phyloP scores from a whole-genome alignment of 495 filamentous ascomycete species.

The Immersiella caudata region DNA sequence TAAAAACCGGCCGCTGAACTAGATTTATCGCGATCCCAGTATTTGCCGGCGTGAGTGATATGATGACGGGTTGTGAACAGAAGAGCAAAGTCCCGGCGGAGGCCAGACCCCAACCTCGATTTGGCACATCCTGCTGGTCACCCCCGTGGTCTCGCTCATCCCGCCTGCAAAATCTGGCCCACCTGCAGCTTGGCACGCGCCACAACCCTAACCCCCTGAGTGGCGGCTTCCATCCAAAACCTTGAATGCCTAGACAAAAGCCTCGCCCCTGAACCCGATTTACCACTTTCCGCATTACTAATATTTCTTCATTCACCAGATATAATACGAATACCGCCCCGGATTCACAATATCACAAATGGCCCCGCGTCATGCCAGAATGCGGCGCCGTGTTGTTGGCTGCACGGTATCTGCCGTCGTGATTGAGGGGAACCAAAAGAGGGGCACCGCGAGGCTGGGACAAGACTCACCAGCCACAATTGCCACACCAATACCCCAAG shows the following conservation, averaged over 20 bases:
- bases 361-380: not conserved
- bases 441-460: not conserved
- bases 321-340: no score
- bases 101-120: constrained; percentile 10
- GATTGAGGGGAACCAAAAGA: not conserved
- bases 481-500: not conserved
- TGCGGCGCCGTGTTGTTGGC: not conserved
- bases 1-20: not conserved
- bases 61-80: constrained; percentile 4
- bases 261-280: not conserved
- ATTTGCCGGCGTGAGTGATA: not conserved
- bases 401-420: not conserved
- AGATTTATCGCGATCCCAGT: not conserved
- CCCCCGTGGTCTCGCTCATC: not conserved
- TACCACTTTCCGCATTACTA: not conserved
- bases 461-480: not conserved
- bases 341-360: no score
- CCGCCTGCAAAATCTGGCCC: not conserved
- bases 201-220: not conserved
- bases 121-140: constrained; percentile 4
- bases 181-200: not conserved
- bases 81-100: constrained; percentile 1
- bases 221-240: not conserved
- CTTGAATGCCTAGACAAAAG: not conserved
- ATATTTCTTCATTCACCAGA: not conserved